Evolutionary conservation across 2,329 filamentous ascomycete species (phyloP), one percentile per base, ranked within the genome.

Genomic region (Lizonia empirigonia): DNA sequence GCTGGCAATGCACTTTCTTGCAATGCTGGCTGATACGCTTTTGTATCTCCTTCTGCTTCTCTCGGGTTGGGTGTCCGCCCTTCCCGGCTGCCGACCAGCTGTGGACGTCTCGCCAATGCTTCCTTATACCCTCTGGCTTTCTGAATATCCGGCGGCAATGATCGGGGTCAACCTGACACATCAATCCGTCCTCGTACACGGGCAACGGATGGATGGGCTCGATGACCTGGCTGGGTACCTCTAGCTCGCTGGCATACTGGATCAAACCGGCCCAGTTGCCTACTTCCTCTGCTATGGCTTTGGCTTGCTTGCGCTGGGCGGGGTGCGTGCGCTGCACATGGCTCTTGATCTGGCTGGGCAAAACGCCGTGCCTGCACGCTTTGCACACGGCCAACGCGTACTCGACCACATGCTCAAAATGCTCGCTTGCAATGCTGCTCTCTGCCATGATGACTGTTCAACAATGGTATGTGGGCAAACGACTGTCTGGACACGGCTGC

Each of bases 191-290:
- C 10, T 15, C 9, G 16, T 44, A 51, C 35, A 51, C 37, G 13
- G 30, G 47, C 24, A 51, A 35, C 34, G 50, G 29, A 12, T 33
- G 22, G 12, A 47, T 52, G 16, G 41, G 49, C 23, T 36, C 3
- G 22, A 39, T 26, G 13, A 46, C 24, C 32, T 38, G 23, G 13
- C 27, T 37, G 23, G 36, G 47, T 16, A 50, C 46, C 41, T 50
- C 35, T 22, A 55, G 18, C 52, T 55, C 27, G 30, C 52, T 50
- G 16, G 41, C 26, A 39, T 55, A 51, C 33, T 55, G 9, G 7
- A 55, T 39, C 24, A 55, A 47, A 10, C 36, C 27, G 7, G 35
- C 16, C 40, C 24, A 55, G 13, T 23, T 56, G 38, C 44, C 15
- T n/a, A n/a, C n/a, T n/a, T n/a, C n/a, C n/a, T n/a, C n/a, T n/a